phyloP scores from a whole-genome alignment of 768 basidiomycete genomes.

The Pholiota microspora region DNA sequence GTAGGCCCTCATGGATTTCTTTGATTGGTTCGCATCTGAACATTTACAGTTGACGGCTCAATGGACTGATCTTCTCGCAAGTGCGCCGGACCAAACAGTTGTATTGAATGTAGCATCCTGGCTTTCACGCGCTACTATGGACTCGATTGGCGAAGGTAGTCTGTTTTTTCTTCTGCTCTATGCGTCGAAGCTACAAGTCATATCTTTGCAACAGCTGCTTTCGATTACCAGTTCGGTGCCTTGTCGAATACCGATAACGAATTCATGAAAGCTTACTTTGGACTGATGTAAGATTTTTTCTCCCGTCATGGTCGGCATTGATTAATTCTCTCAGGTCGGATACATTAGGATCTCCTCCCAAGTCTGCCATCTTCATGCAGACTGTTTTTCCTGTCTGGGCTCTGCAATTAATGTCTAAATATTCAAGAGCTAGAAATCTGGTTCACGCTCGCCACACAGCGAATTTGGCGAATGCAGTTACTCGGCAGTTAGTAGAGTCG shows the following conservation, averaged over 20 bases:
- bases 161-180: background rate
- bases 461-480: constrained; percentile 40
- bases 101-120: constrained; percentile 49
- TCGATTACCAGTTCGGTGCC: constrained; percentile 60
- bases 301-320: background rate
- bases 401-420: constrained; percentile 44
- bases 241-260: constrained; percentile 47
- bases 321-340: constrained; percentile 35
- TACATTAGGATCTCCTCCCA: constrained; percentile 46
- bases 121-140: constrained; percentile 49
- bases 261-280: constrained; percentile 53
- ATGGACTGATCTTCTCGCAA: constrained; percentile 52
- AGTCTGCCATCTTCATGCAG: constrained; percentile 45
- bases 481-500: constrained; percentile 43
- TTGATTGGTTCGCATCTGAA: background rate
- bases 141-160: constrained; percentile 49
- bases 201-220: constrained; percentile 34
- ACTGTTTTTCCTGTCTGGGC: constrained; percentile 46
- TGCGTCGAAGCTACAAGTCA: background rate
- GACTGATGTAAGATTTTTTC: constrained; percentile 37
- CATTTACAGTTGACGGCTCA: constrained; percentile 40
- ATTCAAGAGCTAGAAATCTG: constrained; percentile 40
- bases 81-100: constrained; percentile 34
- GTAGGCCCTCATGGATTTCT: constrained; percentile 22
- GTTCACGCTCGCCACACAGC: constrained; percentile 46